Evolutionary conservation across 495 filamentous ascomycete species (phyloP), one percentile per base, ranked within the genome.

Genomic region (Penicillium manginii): DNA sequence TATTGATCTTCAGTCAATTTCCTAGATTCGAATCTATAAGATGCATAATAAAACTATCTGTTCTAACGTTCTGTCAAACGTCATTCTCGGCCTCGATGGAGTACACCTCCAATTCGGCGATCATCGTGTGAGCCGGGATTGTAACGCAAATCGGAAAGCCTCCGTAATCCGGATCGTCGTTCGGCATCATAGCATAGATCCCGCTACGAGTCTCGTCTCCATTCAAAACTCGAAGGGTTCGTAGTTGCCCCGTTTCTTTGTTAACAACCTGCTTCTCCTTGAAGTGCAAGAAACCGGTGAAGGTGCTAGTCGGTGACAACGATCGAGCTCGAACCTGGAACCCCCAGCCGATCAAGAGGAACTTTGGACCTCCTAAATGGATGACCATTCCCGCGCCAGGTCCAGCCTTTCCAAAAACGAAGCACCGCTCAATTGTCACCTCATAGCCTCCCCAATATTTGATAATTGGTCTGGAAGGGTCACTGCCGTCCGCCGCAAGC

Each of bases 131-230:
- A 29, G 75, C 73, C 15, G 78, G 79, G 32, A 82, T 75, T 4
- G 77, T 81, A 11, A 82, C 72, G 50, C 69, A 67, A 39, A 81
- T 82, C n/a, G 74, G 75, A 49, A 79, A 78, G 1, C 72, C 74
- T n/a, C 80, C 80, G 68, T 82, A 81, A 55, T 82, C 77, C 7
- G 79, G 78, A 52, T 78, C 63, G 45, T 81, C 78, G 57, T 71
- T 75, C 5, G 79, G 80, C 80, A 83, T 83, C 49, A 81, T 80
- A 18, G 55, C 65, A 33, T 68, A 73, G 39, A 59, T 64, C 3
- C 80, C 79, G 66, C 78, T 76, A 14, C 74, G 52, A 3, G 78
- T 81, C 74, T 84, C 79, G 62, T 82, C 80, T 0, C 81, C 78
- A 59, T 80, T 80, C 33, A 82, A 55, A 32, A 60, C 57, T n/a